These are phyloP conservation scores for Spergularia azorica DNA, from an alignment of 179 eudicot genomes.

Conservation along the genomic window DNA sequence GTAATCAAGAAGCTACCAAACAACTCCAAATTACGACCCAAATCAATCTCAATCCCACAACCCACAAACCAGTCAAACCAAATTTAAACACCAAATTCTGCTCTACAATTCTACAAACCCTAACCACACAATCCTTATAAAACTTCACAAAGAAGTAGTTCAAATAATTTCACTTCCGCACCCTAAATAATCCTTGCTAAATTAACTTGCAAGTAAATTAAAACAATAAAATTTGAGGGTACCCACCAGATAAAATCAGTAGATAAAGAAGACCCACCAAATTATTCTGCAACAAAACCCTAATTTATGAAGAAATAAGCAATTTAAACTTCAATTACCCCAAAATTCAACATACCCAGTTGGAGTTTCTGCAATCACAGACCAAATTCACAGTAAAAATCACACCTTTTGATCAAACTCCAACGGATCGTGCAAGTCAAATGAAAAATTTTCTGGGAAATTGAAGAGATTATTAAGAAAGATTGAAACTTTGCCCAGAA, in stretches of 20 bases:
- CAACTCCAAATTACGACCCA: not conserved
- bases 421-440: conserved; percentile 6
- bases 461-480: not conserved
- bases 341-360: conserved; percentile 27
- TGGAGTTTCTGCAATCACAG: not conserved
- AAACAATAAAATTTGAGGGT: conserved; percentile 19
- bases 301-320: conserved; percentile 20
- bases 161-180: not conserved
- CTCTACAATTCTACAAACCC: not conserved
- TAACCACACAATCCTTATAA: not conserved
- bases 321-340: conserved; percentile 12
- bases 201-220: conserved; percentile 10
- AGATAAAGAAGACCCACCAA: conserved; percentile 16
- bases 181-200: conserved; percentile 5
- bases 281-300: conserved; percentile 30
- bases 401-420: not conserved
- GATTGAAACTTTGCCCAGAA: not conserved
- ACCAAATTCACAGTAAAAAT: conserved; percentile 19
- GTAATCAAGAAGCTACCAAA: not conserved
- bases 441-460: conserved; percentile 3
- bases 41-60: conserved; percentile 5
- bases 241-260: conserved; percentile 32
- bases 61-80: not conserved
- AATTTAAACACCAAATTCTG: not conserved
- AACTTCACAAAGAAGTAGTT: conserved; percentile 4